A percentile compares a stretch with the other conserved stretches of the same genome.
These are phyloP conservation scores for Pyropia yezoensis DNA, from an alignment of 23 red algal species.

Conservation along the genomic window DNA sequence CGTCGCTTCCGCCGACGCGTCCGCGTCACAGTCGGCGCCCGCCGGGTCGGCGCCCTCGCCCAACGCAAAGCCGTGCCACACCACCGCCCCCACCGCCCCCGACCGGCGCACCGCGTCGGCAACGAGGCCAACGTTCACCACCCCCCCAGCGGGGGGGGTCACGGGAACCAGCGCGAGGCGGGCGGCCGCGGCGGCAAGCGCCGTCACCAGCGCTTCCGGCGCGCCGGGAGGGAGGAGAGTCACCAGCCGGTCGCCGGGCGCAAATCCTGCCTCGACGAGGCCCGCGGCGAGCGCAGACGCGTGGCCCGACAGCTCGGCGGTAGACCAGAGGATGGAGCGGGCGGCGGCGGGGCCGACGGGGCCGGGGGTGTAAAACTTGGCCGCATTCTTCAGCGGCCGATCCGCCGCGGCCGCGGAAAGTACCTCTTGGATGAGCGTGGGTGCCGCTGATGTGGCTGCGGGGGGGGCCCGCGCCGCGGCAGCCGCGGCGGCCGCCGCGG, in stretches of 20 bases:
- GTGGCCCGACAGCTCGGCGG: constrained; percentile 17
- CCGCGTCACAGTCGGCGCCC: neutral
- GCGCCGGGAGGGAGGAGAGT: constrained; percentile 15
- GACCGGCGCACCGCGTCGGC: no score
- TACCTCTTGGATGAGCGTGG: neutral
- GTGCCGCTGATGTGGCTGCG: no score
- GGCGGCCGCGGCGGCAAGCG: constrained; percentile 23
- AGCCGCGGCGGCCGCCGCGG: no score
- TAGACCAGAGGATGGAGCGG: constrained; percentile 19
- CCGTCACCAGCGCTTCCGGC: constrained; percentile 28
- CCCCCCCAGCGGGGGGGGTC: constrained; percentile 5
- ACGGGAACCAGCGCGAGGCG: constrained; percentile 15
- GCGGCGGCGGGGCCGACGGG: constrained; percentile 7
- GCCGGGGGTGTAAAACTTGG: constrained; percentile 1
- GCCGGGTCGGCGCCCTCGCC: constrained; percentile 3
- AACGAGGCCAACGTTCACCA: no score
- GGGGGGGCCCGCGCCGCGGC: no score
- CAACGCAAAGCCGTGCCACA: neutral
- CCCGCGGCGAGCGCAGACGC: constrained; percentile 22
- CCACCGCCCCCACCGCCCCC: no score
- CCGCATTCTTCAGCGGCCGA: neutral
- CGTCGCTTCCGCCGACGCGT: constrained; percentile 17
- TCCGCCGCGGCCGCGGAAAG: neutral
- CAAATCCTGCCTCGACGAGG: constrained; percentile 7
- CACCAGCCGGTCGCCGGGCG: constrained; percentile 7